Percentiles rank a stretch among this genome's conserved stretches.
Conservation (phyloP, 73 alveolate genomes). For the Symbiodinium natans region DNA sequence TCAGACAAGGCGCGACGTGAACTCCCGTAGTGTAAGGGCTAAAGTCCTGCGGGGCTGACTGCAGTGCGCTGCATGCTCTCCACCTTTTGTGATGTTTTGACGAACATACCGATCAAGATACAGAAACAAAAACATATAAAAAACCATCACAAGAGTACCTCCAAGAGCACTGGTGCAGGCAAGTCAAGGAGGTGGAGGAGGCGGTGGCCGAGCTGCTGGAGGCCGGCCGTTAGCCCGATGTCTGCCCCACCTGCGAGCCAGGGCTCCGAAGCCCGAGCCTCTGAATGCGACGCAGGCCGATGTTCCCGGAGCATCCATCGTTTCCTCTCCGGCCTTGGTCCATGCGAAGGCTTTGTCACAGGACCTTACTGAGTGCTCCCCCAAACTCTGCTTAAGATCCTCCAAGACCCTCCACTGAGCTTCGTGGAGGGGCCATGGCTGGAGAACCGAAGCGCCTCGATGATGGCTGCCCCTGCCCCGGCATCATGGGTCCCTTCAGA, state of each 20-base stretch:
- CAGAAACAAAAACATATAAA: background rate
- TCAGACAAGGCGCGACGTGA: background rate
- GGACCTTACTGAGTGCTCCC: background rate
- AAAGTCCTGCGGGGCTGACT: no score
- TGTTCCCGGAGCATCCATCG: background rate
- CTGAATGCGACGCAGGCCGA: background rate
- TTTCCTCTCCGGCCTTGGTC: background rate
- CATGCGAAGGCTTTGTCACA: background rate
- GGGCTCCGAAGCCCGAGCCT: no score
- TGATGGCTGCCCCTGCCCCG: background rate
- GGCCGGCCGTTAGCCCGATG: no score
- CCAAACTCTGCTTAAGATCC: background rate
- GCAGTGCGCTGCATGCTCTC: no score
- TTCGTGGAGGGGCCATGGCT: background rate
- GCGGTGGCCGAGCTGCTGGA: constrained; percentile 24
- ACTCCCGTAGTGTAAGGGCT: background rate
- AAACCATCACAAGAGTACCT: no score
- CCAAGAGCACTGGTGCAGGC: no score
- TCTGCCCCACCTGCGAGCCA: no score
- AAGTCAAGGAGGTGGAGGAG: background rate
- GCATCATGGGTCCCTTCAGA: background rate
- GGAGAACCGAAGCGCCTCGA: background rate
- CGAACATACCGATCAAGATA: no score
- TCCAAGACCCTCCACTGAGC: no score
- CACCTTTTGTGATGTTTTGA: no score